Conservation (phyloP, 352 stramenopile species). For the Pythium utonaiense region DNA sequence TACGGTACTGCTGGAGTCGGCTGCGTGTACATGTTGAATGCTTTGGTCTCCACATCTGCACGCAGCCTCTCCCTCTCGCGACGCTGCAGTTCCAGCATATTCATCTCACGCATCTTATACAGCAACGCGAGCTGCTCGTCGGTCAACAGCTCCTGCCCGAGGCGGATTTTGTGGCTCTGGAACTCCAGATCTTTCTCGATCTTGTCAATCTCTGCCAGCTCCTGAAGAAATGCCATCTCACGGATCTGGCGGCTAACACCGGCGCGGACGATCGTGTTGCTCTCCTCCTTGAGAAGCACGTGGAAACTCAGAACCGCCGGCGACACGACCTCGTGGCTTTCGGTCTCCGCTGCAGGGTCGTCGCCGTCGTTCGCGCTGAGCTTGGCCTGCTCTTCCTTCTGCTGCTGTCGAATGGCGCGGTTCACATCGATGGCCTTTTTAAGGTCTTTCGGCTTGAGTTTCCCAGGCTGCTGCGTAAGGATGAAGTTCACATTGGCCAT, state of each 20-base stretch:
- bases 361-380: slow-evolving; percentile 18
- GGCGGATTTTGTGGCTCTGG: slow-evolving; percentile 65
- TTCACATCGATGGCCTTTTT: slow-evolving; percentile 86
- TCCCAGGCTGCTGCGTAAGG: slow-evolving; percentile 85
- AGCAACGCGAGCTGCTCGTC: slow-evolving; percentile 43
- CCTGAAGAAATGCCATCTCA: slow-evolving; percentile 84
- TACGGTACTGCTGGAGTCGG: slow-evolving; percentile 23
- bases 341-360: slow-evolving; percentile 8
- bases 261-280: slow-evolving; percentile 33
- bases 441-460: slow-evolving; percentile 88
- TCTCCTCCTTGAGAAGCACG: slow-evolving; percentile 53
- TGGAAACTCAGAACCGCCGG: slow-evolving; percentile 40
- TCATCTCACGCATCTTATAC: slow-evolving; percentile 41
- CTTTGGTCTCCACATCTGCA: slow-evolving; percentile 30
- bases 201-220: slow-evolving; percentile 65
- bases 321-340: slow-evolving; percentile 11
- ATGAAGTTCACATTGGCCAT: slow-evolving; percentile 77
- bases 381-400: slow-evolving; percentile 65
- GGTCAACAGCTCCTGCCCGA: slow-evolving; percentile 61
- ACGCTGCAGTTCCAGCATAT: slow-evolving; percentile 23
- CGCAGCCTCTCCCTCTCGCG: slow-evolving; percentile 47
- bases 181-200: slow-evolving; percentile 85
- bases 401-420: slow-evolving; percentile 51
- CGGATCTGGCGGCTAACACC: slow-evolving; percentile 53
- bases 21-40: slow-evolving; percentile 30